Base-by-base conservation (phyloP, 2,329 filamentous ascomycete genomes). In the Talaromyces sp. region DNA sequence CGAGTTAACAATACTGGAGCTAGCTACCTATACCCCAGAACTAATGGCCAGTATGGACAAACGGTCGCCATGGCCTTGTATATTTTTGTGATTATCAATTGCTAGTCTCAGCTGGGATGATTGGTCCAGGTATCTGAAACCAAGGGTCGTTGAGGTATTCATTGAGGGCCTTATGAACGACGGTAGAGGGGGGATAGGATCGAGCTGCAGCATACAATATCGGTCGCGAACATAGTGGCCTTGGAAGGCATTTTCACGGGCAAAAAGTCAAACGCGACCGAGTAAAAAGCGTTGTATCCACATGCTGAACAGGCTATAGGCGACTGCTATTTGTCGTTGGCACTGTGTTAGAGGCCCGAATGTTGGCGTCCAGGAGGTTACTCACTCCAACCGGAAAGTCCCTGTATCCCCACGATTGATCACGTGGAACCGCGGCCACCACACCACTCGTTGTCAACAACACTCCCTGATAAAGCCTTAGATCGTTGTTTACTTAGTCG, bases 21-120 rank as follows among this genome's bases (percentile, higher is more conserved):
- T n/a, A n/a, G n/a, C n/a, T n/a, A n/a, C n/a, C n/a, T n/a, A n/a
- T n/a, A n/a, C n/a, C n/a, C n/a, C n/a, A n/a, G n/a, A n/a, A n/a
- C n/a, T n/a, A n/a, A n/a, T n/a, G n/a, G n/a, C n/a, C n/a, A n/a
- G n/a, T n/a, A n/a, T n/a, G n/a, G n/a, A n/a, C n/a, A n/a, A n/a
- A n/a, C n/a, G n/a, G n/a, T n/a, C n/a, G n/a, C n/a, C n/a, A n/a
- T n/a, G n/a, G n/a, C n/a, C n/a, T n/a, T n/a, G n/a, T n/a, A n/a
- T n/a, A n/a, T n/a, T n/a, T n/a, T n/a, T 52, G 60, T 65, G 1
- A 76, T 76, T 0, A 78, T 78, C 56, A 70, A 75, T n/a, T n/a
- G n/a, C n/a, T n/a, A n/a, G n/a, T n/a, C n/a, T n/a, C n/a, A n/a
- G n/a, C n/a, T n/a, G n/a, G n/a, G n/a, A n/a, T n/a, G 14, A 16